Conservation (phyloP, 768 basidiomycete genomes). For the Suillus sp. region DNA sequence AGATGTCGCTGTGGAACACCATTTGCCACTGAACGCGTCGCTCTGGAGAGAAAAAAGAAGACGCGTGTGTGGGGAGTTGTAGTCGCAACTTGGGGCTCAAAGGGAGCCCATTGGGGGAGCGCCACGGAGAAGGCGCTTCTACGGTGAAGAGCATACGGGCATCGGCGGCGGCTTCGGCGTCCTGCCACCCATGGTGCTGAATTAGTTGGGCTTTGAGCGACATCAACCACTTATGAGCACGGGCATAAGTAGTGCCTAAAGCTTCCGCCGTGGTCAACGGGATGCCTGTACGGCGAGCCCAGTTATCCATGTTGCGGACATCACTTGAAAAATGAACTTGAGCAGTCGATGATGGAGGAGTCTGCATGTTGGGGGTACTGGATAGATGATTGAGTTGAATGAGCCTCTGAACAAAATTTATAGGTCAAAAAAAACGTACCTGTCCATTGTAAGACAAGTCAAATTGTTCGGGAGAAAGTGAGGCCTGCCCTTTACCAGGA, state of each 20-base stretch:
- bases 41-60: constrained; percentile 85
- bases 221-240: constrained; percentile 76
- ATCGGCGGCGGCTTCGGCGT: constrained; percentile 56
- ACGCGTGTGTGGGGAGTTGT: constrained; percentile 76
- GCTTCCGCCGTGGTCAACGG: constrained; percentile 84
- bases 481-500: constrained; percentile 37
- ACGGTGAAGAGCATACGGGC: constrained; percentile 76
- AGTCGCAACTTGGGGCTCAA: constrained; percentile 73
- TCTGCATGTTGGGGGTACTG: constrained; percentile 29
- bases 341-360: constrained; percentile 42
- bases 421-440: constrained; percentile 25
- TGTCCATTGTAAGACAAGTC: constrained; percentile 17
- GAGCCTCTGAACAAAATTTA: constrained; percentile 25
- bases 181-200: constrained; percentile 70
- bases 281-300: constrained; percentile 78
- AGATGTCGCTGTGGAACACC: constrained; percentile 82
- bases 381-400: constrained; percentile 1
- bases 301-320: constrained; percentile 80
- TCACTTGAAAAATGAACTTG: constrained; percentile 80
- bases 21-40: constrained; percentile 87
- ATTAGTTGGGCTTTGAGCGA: constrained; percentile 64
- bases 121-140: constrained; percentile 78
- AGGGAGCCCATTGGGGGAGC: constrained; percentile 73
- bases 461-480: constrained; percentile 13
- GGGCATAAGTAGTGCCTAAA: constrained; percentile 77